A percentile compares a stretch with the other conserved stretches of the same genome.
Conservation (phyloP, 805 yeast genomes). For the Ogataea neopini region DNA sequence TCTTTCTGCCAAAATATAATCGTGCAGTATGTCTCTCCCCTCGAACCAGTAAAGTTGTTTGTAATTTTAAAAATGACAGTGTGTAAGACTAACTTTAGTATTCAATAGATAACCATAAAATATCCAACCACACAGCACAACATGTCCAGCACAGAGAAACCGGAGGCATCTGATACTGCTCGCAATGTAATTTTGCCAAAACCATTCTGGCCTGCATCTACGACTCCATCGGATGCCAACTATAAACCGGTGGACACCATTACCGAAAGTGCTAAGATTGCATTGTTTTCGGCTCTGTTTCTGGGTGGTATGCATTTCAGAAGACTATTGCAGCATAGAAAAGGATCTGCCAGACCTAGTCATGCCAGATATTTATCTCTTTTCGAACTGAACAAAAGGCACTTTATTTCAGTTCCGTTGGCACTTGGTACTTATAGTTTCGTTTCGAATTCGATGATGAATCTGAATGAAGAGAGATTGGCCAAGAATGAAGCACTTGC, state of each 20-base stretch:
- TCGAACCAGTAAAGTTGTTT: constrained; percentile 6
- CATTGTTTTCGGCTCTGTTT: constrained; percentile 33
- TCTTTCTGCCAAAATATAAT: constrained; percentile 7
- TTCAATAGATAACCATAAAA: background rate
- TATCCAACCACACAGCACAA: background rate
- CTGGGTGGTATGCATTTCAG: constrained; percentile 40
- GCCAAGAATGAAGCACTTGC: constrained; percentile 34
- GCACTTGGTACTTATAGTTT: constrained; percentile 36
- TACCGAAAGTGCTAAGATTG: constrained; percentile 30
- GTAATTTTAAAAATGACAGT: constrained; percentile 2
- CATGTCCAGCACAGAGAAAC: constrained; percentile 2
- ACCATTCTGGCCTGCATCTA: constrained; percentile 30
- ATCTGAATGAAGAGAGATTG: constrained; percentile 32
- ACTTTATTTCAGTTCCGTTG: constrained; percentile 36
- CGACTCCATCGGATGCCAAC: constrained; percentile 15
- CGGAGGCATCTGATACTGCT: background rate
- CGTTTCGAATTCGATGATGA: constrained; percentile 33
- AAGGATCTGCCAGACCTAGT: constrained; percentile 41
- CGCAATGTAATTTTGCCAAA: constrained; percentile 23
- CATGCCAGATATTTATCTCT: constrained; percentile 34
- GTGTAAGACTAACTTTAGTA: background rate
- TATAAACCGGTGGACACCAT: constrained; percentile 35
- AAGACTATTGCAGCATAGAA: constrained; percentile 37
- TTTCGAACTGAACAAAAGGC: constrained; percentile 33
- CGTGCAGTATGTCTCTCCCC: background rate